Base-by-base conservation (phyloP, 306 rosid genomes). In the Comarum palustre region DNA sequence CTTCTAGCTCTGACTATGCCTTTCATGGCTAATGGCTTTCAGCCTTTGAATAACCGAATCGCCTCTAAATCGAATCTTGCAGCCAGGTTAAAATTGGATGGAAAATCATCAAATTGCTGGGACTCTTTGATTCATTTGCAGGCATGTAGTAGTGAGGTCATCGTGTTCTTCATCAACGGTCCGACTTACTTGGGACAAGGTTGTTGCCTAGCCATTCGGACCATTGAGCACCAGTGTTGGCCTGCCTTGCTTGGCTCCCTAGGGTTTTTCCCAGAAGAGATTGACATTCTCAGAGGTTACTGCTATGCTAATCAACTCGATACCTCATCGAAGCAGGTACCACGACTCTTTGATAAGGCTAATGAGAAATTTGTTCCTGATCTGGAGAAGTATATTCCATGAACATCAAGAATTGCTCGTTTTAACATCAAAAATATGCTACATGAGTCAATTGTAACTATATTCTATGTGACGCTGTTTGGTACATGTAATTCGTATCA, bases 141-240 rank as follows among this genome's bases (percentile, higher is more conserved):
- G 75, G 73, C 90, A 15, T 89, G 97, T 73, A 80, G 81, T 5
- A 83, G 88, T 0, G 92, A 89, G 70, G 82, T 91, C 0, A 46
- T 87, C 20, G 17, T 69, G n/a, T 91, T 89, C 77, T 85, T 89
- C 66, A 42, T 84, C 3, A 88, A 82, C 17, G 90, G 92, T 2
- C 86, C 87, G 67, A 81, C 87, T 1, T 69, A 78, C 74, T 61
- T 91, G 55, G 90, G 95, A 1, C 77, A 77, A 2, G 72, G 72
- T 6, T 91, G 97, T 27, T 91, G 92, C 66, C 59, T 66, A 11
- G 89, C 95, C 61, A 81, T 87, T 31, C 24, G 74, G 58, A 77
- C 80, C 24, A 84, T 91, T 62, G 82, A 74, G 11, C 89, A 76
- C 14, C 84, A 87, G 11, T 91, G 97, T 58, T 87, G 97, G 97